Evolutionary conservation across 768 basidiomycete species (phyloP).

Genomic region (Lactarius vividus): DNA sequence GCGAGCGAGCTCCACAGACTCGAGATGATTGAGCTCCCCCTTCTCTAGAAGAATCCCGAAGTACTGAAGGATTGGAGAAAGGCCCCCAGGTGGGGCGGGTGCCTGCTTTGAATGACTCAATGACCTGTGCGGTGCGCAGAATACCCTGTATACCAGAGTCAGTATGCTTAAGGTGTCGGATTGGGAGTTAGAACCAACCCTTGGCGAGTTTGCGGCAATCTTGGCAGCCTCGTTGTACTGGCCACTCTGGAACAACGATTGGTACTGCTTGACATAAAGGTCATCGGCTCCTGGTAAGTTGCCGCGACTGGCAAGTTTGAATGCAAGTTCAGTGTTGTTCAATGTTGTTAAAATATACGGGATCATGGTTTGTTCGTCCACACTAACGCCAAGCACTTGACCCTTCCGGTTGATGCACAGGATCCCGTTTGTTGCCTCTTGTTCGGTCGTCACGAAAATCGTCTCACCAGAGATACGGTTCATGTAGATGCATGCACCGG

Average conservation of each 20-base stretch:
- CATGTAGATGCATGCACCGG: conserved; percentile 98
- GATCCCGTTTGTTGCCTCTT: conserved; percentile 91
- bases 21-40: conserved; percentile 94
- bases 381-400: conserved; percentile 93
- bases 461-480: conserved; percentile 99
- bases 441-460: conserved; percentile 97
- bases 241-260: conserved; percentile 82
- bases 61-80: conserved; percentile 96
- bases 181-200: conserved; percentile 46
- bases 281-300: conserved; percentile 98
- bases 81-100: conserved; percentile 82
- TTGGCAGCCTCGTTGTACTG: conserved; percentile 95
- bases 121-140: conserved; percentile 89
- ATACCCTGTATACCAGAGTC: conserved; percentile 60
- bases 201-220: conserved; percentile 94
- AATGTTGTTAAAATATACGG: conserved; percentile 92
- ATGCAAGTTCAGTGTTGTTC: conserved; percentile 96
- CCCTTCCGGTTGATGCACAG: conserved; percentile 99
- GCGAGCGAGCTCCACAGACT: conserved; percentile 92
- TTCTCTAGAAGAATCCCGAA: conserved; percentile 99
- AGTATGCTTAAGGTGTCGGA: conserved; percentile 5
- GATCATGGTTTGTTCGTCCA: conserved; percentile 94
- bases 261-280: conserved; percentile 91
- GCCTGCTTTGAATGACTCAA: conserved; percentile 98
- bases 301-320: conserved; percentile 94